Evolutionary conservation across 2,329 filamentous ascomycete genomes (phyloP).

Genomic region (Cadophora sp.): DNA sequence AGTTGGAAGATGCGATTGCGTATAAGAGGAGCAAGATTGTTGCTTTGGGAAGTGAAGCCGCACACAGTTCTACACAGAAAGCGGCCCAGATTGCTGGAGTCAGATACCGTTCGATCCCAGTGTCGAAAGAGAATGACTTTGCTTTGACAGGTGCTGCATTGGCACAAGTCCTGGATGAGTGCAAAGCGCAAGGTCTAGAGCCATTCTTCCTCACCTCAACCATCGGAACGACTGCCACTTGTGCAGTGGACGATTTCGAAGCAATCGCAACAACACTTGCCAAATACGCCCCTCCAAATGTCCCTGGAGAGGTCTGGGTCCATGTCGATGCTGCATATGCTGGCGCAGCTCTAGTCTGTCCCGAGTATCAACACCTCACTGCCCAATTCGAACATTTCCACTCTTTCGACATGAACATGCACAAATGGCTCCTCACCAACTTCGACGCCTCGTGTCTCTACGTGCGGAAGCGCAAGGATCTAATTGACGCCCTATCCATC

Average conservation of each 20-base stretch:
- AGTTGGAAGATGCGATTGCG: constrained; percentile 73
- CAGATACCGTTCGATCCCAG: constrained; percentile 75
- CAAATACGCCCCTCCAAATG: constrained; percentile 48
- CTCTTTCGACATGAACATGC: constrained; percentile 94
- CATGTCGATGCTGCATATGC: constrained; percentile 95
- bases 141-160: constrained; percentile 72
- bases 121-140: constrained; percentile 68
- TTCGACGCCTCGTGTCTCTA: constrained; percentile 87
- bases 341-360: constrained; percentile 81
- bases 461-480: constrained; percentile 74
- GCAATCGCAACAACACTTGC: constrained; percentile 45
- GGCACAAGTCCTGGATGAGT: constrained; percentile 65
- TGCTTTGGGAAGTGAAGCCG: constrained; percentile 78
- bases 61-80: constrained; percentile 87
- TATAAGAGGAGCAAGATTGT: constrained; percentile 75
- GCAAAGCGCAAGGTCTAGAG: constrained; percentile 72
- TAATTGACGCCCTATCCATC: constrained; percentile 82
- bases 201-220: constrained; percentile 89
- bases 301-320: constrained; percentile 74
- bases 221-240: constrained; percentile 87
- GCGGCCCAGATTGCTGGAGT: constrained; percentile 86
- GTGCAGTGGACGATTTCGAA: constrained; percentile 81
- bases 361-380: constrained; percentile 78
- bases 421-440: constrained; percentile 96
- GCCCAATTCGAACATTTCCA: constrained; percentile 72